Evolutionary conservation across 805 yeast species (phyloP).

Genomic region (Candida succiphila): DNA sequence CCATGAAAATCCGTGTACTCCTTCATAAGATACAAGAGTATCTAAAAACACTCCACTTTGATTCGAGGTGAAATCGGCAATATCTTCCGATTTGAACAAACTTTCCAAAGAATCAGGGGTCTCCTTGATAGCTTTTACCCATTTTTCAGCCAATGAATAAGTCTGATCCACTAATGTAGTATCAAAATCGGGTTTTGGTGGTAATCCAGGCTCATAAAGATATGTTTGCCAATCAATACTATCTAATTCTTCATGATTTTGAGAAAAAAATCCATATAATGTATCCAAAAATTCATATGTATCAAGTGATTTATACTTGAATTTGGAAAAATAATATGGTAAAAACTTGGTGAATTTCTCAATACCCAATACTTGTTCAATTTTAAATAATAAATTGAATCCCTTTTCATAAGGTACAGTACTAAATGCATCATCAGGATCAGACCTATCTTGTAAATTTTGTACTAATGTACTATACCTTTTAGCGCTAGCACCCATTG

Average conservation of each 20-base stretch:
- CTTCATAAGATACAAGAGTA: slow-evolving; percentile 42
- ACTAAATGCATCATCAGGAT: slow-evolving; percentile 86
- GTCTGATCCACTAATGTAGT: slow-evolving; percentile 72
- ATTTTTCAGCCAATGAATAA: slow-evolving; percentile 49
- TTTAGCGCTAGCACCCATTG: slow-evolving; percentile 45
- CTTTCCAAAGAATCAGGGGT: slow-evolving; percentile 17
- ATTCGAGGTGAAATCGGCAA: slow-evolving; percentile 52
- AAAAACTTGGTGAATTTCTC: slow-evolving; percentile 69
- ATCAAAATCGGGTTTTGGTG: slow-evolving; percentile 78
- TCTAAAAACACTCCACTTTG: slow-evolving; percentile 78
- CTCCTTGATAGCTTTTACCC: slow-evolving; percentile 37
- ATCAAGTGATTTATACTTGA: slow-evolving; percentile 63
- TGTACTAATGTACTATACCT: slow-evolving; percentile 60
- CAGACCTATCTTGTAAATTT: slow-evolving; percentile 55
- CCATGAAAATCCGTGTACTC: slow-evolving; percentile 30
- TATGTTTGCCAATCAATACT: slow-evolving; percentile 78
- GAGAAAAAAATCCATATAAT: slow-evolving; percentile 48
- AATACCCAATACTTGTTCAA: slow-evolving; percentile 66
- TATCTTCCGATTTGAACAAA: slow-evolving; percentile 38
- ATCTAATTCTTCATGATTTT: slow-evolving; percentile 43
- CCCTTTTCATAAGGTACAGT: slow-evolving; percentile 91
- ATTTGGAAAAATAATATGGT: slow-evolving; percentile 64
- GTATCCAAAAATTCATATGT: slow-evolving; percentile 74
- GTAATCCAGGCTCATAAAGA: slow-evolving; percentile 78
- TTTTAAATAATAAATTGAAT: slow-evolving; percentile 61